Conservation (phyloP, 495 filamentous ascomycete species). For the Amniculicola lignicola region DNA sequence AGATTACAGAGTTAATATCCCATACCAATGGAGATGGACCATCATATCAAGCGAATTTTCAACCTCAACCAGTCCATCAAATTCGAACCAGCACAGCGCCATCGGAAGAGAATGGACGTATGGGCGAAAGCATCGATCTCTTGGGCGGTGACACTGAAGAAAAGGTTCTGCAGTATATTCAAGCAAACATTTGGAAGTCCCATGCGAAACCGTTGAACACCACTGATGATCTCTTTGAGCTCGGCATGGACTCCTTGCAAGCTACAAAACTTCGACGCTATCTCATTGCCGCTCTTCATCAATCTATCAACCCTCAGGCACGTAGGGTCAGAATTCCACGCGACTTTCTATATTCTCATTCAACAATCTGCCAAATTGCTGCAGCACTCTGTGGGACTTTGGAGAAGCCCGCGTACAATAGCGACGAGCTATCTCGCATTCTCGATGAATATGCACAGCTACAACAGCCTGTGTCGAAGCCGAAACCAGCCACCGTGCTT, state of each 20-base stretch:
- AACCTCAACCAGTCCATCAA: too few relatives aligned
- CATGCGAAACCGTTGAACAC: conserved; percentile 11
- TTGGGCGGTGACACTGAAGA: not conserved
- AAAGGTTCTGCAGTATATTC: not conserved
- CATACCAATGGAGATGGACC: too few relatives aligned
- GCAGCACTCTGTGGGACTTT: not conserved
- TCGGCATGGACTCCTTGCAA: conserved; percentile 44
- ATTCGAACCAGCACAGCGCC: too few relatives aligned
- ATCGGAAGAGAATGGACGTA: too few relatives aligned
- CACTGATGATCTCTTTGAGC: conserved; percentile 42
- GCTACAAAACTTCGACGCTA: conserved; percentile 37
- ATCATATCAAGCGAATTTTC: too few relatives aligned
- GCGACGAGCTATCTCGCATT: too few relatives aligned
- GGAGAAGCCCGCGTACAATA: too few relatives aligned
- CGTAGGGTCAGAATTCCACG: not conserved
- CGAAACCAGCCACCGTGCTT: not conserved
- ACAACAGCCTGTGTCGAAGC: too few relatives aligned
- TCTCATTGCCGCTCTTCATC: conserved; percentile 14
- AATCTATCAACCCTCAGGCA: not conserved
- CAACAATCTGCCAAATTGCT: conserved; percentile 2
- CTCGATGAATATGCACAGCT: too few relatives aligned
- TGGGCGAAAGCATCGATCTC: not conserved
- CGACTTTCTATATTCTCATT: conserved; percentile 7
- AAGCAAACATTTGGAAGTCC: conserved; percentile 8
- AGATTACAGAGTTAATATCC: too few relatives aligned